Base-by-base conservation (phyloP, 2,329 filamentous ascomycete species). In the Akanthomyces muscarius region DNA sequence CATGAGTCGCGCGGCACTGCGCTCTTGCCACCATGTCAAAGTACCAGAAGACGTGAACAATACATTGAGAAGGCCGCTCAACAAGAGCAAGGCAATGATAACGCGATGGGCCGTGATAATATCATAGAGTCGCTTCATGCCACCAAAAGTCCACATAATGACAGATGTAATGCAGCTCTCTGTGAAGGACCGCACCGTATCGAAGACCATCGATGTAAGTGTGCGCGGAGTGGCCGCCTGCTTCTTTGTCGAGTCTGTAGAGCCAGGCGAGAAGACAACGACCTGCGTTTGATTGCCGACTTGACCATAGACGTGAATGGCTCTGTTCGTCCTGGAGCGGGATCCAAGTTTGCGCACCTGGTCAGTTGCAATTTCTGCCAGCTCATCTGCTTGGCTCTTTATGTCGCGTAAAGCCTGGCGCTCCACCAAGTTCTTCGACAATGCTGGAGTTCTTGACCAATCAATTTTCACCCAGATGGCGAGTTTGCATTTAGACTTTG, bases 401-500 rank as follows among this genome's bases (percentile, higher is more conserved):
- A 89, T 85, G 71, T 97, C 92, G 64, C 89, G 86, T 45, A 92
- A 81, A 18, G 93, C 94, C 76, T 89, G 86, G 8, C 84, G 79
- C 73, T 88, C 84, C n/a, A 89, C 80, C 62, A 89, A 73, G 55
- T 80, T 82, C 73, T 85, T 86, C 18, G 82, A 83, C 48, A 88
- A 77, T 0, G 82, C 80, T 13, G 87, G 88, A 61, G 84, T 80
- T 67, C 86, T 89, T 30, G 86, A 83, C 95, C 95, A 98, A 68
- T 92, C 90, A n/a, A 97, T 86, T 70, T 89, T 90, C 60, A 88
- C 90, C 76, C 91, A 96, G 50, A 98, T 86, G 30, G 92, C 89
- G 62, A 99, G 84, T 77, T 95, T 97, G 75, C 92, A 96, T 74
- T 89, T 92, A 14, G 91, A 92, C 77, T 98, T 98, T 59, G 92